phyloP scores from a whole-genome alignment of 208 protist genomes.

The Acanthamoeba lenticulata region DNA sequence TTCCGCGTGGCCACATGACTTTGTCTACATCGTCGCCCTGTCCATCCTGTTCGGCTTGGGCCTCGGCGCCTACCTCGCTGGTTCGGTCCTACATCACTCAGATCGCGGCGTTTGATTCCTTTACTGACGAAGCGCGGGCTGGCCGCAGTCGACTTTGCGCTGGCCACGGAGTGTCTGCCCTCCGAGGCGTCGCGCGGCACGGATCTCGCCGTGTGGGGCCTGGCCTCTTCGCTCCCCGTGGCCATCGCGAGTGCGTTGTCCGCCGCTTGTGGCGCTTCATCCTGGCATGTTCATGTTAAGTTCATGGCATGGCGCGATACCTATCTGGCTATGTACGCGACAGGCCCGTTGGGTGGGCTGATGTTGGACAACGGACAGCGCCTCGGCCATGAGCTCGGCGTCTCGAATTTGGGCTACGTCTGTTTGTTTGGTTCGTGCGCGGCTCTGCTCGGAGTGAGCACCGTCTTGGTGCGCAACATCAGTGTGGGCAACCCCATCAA shows the following conservation, averaged over 20 bases:
- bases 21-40: not conserved
- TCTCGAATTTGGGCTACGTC: not conserved
- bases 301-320: too few species aligned
- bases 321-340: too few species aligned
- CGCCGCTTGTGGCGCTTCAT: too few species aligned
- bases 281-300: too few species aligned
- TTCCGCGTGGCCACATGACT: not conserved
- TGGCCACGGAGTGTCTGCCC: not conserved
- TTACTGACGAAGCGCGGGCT: too few species aligned
- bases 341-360: not conserved
- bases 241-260: too few species aligned
- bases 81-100: not conserved
- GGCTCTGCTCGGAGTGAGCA: not conserved
- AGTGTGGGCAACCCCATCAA: not conserved
- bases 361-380: not conserved
- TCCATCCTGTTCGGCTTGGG: not conserved
- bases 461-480: not conserved
- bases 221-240: not conserved
- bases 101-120: not conserved
- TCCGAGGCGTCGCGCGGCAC: not conserved
- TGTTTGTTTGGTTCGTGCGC: not conserved
- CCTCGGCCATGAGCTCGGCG: not conserved
- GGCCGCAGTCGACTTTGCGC: not conserved
- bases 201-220: not conserved
- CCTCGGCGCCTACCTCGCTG: not conserved